A percentile compares a stretch with the other conserved stretches of the same genome.
These are phyloP conservation scores for Przewalskia tangutica DNA, from an alignment of 257 asterid species.

Conservation along the genomic window DNA sequence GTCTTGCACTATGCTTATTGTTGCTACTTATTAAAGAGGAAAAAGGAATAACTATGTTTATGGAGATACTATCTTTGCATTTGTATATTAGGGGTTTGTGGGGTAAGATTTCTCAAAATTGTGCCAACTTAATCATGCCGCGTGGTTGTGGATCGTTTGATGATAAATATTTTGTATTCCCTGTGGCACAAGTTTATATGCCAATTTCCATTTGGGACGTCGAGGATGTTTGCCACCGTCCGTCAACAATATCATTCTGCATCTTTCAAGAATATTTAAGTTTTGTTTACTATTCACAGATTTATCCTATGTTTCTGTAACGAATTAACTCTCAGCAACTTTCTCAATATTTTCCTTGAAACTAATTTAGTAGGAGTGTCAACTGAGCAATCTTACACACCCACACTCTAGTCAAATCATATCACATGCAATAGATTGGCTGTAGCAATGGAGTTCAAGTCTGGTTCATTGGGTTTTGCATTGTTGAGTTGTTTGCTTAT, in stretches of 20 bases:
- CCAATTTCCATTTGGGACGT: background rate
- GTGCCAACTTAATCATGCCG: background rate
- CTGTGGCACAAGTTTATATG: background rate
- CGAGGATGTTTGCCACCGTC: background rate
- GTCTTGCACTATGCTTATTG: constrained; percentile 5
- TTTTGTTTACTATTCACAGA: background rate
- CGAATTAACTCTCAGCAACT: background rate
- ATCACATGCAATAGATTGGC: background rate
- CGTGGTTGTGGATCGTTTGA: background rate
- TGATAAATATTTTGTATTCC: background rate
- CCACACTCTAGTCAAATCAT: background rate
- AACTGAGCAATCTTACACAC: background rate
- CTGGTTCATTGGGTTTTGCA: background rate
- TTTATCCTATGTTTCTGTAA: background rate
- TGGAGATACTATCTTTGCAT: background rate
- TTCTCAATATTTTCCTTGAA: background rate
- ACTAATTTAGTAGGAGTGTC: background rate
- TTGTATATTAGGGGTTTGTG: background rate
- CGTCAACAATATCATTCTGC: background rate
- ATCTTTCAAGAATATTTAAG: background rate
- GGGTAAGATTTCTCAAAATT: background rate
- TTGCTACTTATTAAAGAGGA: background rate
- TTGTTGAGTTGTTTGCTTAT: background rate
- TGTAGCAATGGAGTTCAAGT: background rate
- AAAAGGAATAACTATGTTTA: background rate